Evolutionary conservation across 108 stramenopile species (phyloP), one percentile per base, ranked within the genome.

Genomic region (Nitzschia putrida): DNA sequence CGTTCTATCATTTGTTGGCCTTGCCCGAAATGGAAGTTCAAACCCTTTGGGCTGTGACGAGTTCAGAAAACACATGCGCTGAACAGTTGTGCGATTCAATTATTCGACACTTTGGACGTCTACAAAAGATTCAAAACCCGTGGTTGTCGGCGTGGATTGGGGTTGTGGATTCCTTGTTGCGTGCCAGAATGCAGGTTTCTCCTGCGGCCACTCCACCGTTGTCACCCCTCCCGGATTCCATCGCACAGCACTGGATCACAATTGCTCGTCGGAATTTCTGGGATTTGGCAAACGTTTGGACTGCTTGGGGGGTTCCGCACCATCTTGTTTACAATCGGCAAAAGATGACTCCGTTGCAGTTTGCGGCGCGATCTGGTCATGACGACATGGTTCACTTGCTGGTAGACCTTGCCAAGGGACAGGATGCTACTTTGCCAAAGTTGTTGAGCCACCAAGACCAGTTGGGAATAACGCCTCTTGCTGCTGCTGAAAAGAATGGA

Each of bases 321-420:
- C 67, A 70, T 8, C 85, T 82, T 57, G 53, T 64, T 29, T 45
- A 13, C 10, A 77, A 82, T 53, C 80, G 91, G 45, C 91, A 92
- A 57, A 85, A 84, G 23, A 85, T 92, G 88, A 92, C 91, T 1
- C 65, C 81, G 16, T 69, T 92, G 43, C 86, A 88, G 29, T 86
- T 89, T 83, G 88, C 87, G 1, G 80, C 88, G 16, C 77, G 91
- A 25, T 78, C 83, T 51, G 91, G 91, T 0, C 81, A 77, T 40
- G 44, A 63, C 7, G 69, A 76, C 5, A 67, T 87, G 53, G 82
- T 87, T 9, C 58, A 71, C 34, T 82, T 55, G 47, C 54, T 89
- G 50, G 52, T 87, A 43, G 11, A 40, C 14, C 25, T 64, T 43
- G 50, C 51, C 43, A 57, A 40, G n/a, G 40, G 77, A 11, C 71